Evolutionary conservation across 805 yeast species (phyloP).

Genomic region (Diddensiella caesifluorescens): DNA sequence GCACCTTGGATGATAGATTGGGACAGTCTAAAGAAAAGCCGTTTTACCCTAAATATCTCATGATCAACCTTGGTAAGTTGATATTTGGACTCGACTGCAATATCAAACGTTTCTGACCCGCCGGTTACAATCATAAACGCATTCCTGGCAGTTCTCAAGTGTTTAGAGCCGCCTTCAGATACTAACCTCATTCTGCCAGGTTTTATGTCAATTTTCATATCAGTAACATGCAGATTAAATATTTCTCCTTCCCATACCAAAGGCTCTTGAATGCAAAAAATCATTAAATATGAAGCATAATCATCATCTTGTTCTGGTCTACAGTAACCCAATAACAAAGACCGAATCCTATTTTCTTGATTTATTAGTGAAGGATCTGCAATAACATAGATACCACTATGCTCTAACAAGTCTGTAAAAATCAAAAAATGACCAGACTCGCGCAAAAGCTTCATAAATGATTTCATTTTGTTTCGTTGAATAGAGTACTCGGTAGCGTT

Average conservation of each 20-base stretch:
- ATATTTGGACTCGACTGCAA: slow-evolving; percentile 58
- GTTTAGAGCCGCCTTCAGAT: slow-evolving; percentile 60
- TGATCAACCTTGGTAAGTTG: slow-evolving; percentile 68
- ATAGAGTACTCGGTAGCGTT: slow-evolving; percentile 50
- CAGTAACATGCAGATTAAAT: slow-evolving; percentile 42
- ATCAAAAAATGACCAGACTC: slow-evolving; percentile 70
- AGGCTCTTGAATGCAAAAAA: slow-evolving; percentile 75
- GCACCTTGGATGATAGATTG: slow-evolving; percentile 59
- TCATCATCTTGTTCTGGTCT: slow-evolving; percentile 29
- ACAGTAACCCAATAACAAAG: slow-evolving; percentile 30
- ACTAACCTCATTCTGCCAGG: slow-evolving; percentile 65
- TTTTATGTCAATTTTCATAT: slow-evolving; percentile 44
- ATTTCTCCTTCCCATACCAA: slow-evolving; percentile 87
- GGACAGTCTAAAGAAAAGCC: slow-evolving; percentile 62
- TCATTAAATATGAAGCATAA: slow-evolving; percentile 59
- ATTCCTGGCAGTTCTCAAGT: slow-evolving; percentile 51
- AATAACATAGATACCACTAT: slow-evolving; percentile 71
- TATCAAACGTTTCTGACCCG: slow-evolving; percentile 41
- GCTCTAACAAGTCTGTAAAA: slow-evolving; percentile 65
- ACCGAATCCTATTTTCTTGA: slow-evolving; percentile 33
- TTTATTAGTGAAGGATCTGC: slow-evolving; percentile 56
- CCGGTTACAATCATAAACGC: slow-evolving; percentile 54
- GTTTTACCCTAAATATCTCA: slow-evolving; percentile 62
- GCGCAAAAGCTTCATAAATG: slow-evolving; percentile 52
- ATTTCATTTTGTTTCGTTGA: slow-evolving; percentile 34